Conservation (phyloP, 148 eudicot species). For the Gaultheria prostrata region DNA sequence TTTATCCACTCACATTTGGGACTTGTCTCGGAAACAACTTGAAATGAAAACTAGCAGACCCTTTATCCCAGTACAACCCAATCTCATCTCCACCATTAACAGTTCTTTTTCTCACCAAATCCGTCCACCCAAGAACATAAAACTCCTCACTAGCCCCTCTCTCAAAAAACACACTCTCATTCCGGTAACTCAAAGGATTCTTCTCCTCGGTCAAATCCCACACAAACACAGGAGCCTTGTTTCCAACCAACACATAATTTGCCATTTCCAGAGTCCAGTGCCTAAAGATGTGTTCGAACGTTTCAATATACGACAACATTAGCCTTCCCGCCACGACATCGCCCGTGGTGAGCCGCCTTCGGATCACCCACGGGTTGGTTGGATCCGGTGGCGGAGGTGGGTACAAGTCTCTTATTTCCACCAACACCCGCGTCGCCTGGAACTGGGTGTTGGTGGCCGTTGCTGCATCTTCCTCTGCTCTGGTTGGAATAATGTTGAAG, state of each 20-base stretch:
- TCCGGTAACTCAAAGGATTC: not conserved
- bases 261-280: slow-evolving; percentile 8
- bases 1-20: not conserved
- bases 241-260: slow-evolving; percentile 5
- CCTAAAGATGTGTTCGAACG: slow-evolving; percentile 11
- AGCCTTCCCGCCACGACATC: slow-evolving; percentile 3
- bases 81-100: slow-evolving; percentile 15
- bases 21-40: not conserved
- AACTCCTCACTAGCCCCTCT: not conserved
- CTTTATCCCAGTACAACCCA: slow-evolving; percentile 17
- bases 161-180: not conserved
- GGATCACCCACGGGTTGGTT: slow-evolving; percentile 13
- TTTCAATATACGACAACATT: not conserved
- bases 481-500: slow-evolving; percentile 18
- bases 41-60: not conserved
- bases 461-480: slow-evolving; percentile 17
- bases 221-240: slow-evolving; percentile 7
- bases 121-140: slow-evolving; percentile 13
- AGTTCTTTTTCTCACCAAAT: slow-evolving; percentile 1
- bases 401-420: slow-evolving; percentile 15
- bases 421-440: not conserved
- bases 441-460: not conserved
- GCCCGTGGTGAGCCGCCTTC: not conserved
- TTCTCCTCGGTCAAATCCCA: slow-evolving; percentile 15
- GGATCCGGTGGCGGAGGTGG: not conserved